Conservation (phyloP, 2,329 filamentous ascomycete genomes). For the Xylaria sp. region DNA sequence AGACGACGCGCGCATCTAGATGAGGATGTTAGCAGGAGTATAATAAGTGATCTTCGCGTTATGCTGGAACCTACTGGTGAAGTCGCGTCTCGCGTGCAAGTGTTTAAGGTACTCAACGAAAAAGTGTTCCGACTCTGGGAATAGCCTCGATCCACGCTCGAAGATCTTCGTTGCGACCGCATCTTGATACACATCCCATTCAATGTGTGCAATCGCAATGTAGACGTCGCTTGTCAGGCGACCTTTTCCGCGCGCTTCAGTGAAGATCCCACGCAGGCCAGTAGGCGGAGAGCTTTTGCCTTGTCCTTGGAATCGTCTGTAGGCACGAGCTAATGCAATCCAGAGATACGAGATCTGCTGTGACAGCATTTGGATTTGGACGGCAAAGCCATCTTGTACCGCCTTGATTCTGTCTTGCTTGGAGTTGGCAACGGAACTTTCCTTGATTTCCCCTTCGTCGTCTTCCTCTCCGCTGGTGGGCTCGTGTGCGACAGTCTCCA, state of each 20-base stretch:
- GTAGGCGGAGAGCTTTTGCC: constrained; percentile 54
- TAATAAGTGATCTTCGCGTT: constrained; percentile 2
- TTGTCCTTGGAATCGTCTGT: constrained; percentile 89
- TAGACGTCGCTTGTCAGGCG: constrained; percentile 93
- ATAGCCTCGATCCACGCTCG: constrained; percentile 86
- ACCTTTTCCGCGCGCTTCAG: constrained; percentile 79
- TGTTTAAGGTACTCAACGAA: constrained; percentile 96
- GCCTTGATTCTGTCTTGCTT: constrained; percentile 60
- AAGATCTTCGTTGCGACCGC: constrained; percentile 90
- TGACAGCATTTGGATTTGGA: constrained; percentile 70
- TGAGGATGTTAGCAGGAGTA: constrained; percentile 21
- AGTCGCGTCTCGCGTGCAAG: constrained; percentile 84
- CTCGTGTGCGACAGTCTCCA: constrained; percentile 25
- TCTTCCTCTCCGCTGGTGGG: constrained; percentile 35
- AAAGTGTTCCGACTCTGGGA: constrained; percentile 89
- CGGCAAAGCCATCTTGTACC: constrained; percentile 61
- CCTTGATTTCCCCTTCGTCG: constrained; percentile 45
- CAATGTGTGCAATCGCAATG: constrained; percentile 84
- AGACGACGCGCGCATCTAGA: constrained; percentile 85
- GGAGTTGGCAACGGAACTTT: constrained; percentile 43
- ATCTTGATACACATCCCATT: constrained; percentile 95
- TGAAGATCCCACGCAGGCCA: constrained; percentile 83
- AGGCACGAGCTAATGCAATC: constrained; percentile 90
- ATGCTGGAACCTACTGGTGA: constrained; percentile 65
- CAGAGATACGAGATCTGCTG: constrained; percentile 87